Evolutionary conservation across 1,284 basidiomycete genomes (phyloP), one percentile per base, ranked within the genome.

Genomic region (Leccinum huronense): DNA sequence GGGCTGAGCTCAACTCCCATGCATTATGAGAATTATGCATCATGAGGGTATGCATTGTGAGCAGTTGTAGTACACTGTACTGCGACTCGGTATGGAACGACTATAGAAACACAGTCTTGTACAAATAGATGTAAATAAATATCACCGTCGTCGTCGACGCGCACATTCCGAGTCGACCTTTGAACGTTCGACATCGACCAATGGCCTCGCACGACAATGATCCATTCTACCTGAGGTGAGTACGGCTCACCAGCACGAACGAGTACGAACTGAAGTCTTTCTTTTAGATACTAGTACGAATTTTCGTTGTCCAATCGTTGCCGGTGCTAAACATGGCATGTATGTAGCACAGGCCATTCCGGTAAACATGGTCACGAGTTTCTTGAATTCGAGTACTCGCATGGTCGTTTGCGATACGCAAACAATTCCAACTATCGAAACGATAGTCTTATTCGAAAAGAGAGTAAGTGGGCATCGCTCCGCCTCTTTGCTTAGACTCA

Each of bases 341-440:
- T 63, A 57, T 72, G 42, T 75, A 95, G 94, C 79, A 95, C 94
- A 55, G 95, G 95, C 30, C 95, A 97, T 78, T 94, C 93, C 71
- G 95, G 95, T 65, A 94, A 94, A 77, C 95, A 97, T 73, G 95
- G 95, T 19, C 95, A 97, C 80, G 95, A 97, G 77, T 99, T 99
- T 76, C 85, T 99, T 58, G 97, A 99, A 78, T 99, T 98, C 74
- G 97, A 99, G 80, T 98, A 98, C 81, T 92, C 93, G 11, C 91
- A 97, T 78, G 97, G 97, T 8, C 89, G 97, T 64, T 84, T 99
- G 68, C 87, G 97, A 70, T 99, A 99, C 77, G 97, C 97, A 67
- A 98, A 99, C 84, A 99, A 99, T 84, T 98, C 95, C 23, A 99
- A 99, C 80, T 99, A 99, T 80, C 84, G 97, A 57, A 98, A 98